Percentiles rank a stretch among this genome's conserved stretches.
phyloP scores from a whole-genome alignment of 2,329 filamentous ascomycete species.

The Nectriaceae sp. region DNA sequence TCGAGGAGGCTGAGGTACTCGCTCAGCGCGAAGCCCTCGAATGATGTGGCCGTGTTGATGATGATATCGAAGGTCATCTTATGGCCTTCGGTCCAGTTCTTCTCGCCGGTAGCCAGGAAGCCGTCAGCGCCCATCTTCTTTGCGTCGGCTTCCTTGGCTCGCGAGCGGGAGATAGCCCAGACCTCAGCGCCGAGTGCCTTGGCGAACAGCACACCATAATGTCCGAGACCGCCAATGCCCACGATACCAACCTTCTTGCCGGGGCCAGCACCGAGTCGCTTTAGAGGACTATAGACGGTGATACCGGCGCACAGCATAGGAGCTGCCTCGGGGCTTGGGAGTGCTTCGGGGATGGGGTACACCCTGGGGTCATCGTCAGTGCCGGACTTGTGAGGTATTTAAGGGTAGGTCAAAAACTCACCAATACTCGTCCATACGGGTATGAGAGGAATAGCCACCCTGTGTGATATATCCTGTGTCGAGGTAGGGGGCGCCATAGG shows the following conservation, averaged over 20 bases:
- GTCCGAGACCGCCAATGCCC: constrained; percentile 71
- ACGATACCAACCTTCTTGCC: constrained; percentile 80
- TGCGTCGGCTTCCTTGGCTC: constrained; percentile 62
- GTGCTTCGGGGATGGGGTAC: constrained; percentile 74
- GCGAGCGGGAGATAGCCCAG: constrained; percentile 62
- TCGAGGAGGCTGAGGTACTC: constrained; percentile 80
- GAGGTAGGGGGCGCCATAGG: constrained; percentile 53
- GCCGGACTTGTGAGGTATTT: background rate
- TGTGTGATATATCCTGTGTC: constrained; percentile 58
- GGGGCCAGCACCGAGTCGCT: constrained; percentile 72
- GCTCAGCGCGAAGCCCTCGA: constrained; percentile 65
- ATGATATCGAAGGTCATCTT: constrained; percentile 73
- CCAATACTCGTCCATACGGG: constrained; percentile 47
- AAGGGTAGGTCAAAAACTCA: constrained; percentile 20
- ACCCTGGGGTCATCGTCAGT: constrained; percentile 42
- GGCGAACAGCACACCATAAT: constrained; percentile 70
- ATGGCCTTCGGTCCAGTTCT: constrained; percentile 59
- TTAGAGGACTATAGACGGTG: constrained; percentile 77
- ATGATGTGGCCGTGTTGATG: constrained; percentile 72
- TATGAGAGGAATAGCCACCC: constrained; percentile 52
- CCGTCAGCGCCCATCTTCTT: constrained; percentile 61
- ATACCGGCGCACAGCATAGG: constrained; percentile 86
- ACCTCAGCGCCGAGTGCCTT: constrained; percentile 66
- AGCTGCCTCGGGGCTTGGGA: constrained; percentile 64
- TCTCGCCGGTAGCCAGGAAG: constrained; percentile 59